Evolutionary conservation across 257 asterid species (phyloP).

Genomic region (Gentiana straminea): DNA sequence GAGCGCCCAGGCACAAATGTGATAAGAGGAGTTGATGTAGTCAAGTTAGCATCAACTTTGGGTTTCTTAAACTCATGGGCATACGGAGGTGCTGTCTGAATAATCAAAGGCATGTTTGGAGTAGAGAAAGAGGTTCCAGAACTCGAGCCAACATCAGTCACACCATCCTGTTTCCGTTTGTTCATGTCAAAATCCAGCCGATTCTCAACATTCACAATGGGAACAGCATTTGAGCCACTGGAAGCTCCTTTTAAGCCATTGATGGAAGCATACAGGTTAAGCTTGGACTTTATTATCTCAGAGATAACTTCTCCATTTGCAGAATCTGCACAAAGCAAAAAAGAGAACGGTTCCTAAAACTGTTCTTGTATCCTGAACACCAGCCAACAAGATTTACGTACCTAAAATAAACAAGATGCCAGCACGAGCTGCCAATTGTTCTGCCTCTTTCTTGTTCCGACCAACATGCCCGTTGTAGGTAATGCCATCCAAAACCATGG

Average conservation of each 20-base stretch:
- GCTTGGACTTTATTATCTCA: slow-evolving; percentile 37
- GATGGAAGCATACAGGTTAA: slow-evolving; percentile 24
- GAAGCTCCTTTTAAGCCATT: slow-evolving; percentile 14
- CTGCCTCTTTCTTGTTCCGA: slow-evolving; percentile 54
- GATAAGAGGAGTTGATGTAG: slow-evolving; percentile 14
- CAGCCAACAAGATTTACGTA: slow-evolving; percentile 5
- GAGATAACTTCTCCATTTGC: slow-evolving; percentile 22
- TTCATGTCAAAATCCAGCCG: background rate
- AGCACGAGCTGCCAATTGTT: slow-evolving; percentile 57
- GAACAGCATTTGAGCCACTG: background rate
- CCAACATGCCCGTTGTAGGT: slow-evolving; percentile 33
- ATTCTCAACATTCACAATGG: slow-evolving; percentile 5
- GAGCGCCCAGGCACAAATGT: slow-evolving; percentile 31
- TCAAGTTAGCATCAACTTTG: slow-evolving; percentile 10
- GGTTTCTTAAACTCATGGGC: slow-evolving; percentile 27
- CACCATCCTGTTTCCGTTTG: slow-evolving; percentile 25
- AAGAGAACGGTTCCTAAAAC: slow-evolving; percentile 3
- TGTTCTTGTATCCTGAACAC: background rate
- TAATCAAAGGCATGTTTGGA: slow-evolving; percentile 8
- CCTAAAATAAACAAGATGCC: slow-evolving; percentile 48
- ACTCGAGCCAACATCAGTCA: slow-evolving; percentile 4
- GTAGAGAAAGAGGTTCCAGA: slow-evolving; percentile 4
- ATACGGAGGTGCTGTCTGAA: slow-evolving; percentile 11
- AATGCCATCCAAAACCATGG: slow-evolving; percentile 27
- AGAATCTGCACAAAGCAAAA: slow-evolving; percentile 26